phyloP scores from a whole-genome alignment of 805 yeast genomes.

The Candida orba region DNA sequence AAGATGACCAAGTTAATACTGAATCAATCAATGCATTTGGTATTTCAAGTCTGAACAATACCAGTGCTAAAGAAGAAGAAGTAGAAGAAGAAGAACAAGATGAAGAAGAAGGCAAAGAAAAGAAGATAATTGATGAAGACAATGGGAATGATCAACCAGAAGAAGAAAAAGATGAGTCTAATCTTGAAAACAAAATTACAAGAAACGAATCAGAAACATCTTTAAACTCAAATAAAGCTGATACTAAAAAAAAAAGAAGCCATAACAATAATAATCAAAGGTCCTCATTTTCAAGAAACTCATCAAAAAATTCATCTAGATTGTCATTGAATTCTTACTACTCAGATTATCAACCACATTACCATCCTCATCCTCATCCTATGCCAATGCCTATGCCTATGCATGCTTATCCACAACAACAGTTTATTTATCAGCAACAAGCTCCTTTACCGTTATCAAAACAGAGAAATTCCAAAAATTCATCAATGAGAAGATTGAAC shows the following conservation, averaged over 20 bases:
- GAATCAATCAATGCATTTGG: conserved; percentile 13
- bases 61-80: neutral
- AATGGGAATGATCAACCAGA: conserved; percentile 1
- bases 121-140: neutral
- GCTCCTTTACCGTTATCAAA: conserved; percentile 2
- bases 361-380: neutral
- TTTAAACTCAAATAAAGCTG: neutral
- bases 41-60: conserved; percentile 7
- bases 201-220: neutral
- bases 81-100: neutral
- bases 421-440: neutral
- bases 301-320: conserved; percentile 13
- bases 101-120: neutral
- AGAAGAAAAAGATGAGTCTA: conserved; percentile 1
- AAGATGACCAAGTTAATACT: conserved; percentile 1
- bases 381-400: neutral
- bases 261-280: neutral
- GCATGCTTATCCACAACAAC: neutral
- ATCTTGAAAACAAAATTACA: conserved; percentile 2
- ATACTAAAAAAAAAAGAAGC: neutral
- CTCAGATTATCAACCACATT: conserved; percentile 7
- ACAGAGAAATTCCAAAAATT: neutral
- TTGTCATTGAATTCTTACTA: conserved; percentile 15
- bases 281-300: neutral
- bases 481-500: conserved; percentile 6